Percentiles rank a stretch among this genome's conserved stretches.
These are phyloP conservation scores for Metschnikowia cerradonensis DNA, from an alignment of 805 yeast genomes.

Conservation along the genomic window DNA sequence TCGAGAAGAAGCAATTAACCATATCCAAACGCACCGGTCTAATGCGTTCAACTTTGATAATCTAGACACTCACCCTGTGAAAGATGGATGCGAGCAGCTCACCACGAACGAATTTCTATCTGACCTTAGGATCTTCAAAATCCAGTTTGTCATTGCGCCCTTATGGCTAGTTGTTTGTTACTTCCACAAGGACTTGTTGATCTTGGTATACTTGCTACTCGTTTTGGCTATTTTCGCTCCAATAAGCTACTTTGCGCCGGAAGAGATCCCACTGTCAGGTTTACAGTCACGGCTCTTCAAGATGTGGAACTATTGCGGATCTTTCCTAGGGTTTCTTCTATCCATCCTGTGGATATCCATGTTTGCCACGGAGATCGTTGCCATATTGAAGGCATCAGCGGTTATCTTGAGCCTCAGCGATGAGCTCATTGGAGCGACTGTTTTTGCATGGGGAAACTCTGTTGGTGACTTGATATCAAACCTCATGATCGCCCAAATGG, in stretches of 20 bases:
- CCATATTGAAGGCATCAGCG: slow-evolving; percentile 57
- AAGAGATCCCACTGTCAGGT: not conserved
- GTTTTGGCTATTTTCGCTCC: not conserved
- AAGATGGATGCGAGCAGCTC: not conserved
- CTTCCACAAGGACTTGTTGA: slow-evolving; percentile 1
- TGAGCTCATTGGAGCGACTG: slow-evolving; percentile 78
- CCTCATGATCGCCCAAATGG: slow-evolving; percentile 72
- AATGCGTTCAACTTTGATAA: slow-evolving; percentile 14
- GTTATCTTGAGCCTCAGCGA: slow-evolving; percentile 60
- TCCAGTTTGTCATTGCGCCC: slow-evolving; percentile 9
- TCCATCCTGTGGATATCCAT: slow-evolving; percentile 67
- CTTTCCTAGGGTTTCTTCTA: slow-evolving; percentile 59
- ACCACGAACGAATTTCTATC: slow-evolving; percentile 3
- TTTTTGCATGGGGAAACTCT: slow-evolving; percentile 91
- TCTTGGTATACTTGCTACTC: not conserved
- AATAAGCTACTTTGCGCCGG: not conserved
- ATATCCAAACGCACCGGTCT: slow-evolving; percentile 5
- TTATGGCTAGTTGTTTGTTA: slow-evolving; percentile 5
- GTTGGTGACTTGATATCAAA: slow-evolving; percentile 87
- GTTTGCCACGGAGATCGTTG: slow-evolving; percentile 68
- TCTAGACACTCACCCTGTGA: not conserved
- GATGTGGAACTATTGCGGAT: slow-evolving; percentile 20
- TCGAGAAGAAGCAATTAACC: slow-evolving; percentile 14
- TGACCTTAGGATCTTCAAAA: slow-evolving; percentile 8
- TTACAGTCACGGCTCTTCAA: not conserved